Evolutionary conservation across 2,329 filamentous ascomycete species (phyloP).

Genomic region (Colletotrichum sidae): DNA sequence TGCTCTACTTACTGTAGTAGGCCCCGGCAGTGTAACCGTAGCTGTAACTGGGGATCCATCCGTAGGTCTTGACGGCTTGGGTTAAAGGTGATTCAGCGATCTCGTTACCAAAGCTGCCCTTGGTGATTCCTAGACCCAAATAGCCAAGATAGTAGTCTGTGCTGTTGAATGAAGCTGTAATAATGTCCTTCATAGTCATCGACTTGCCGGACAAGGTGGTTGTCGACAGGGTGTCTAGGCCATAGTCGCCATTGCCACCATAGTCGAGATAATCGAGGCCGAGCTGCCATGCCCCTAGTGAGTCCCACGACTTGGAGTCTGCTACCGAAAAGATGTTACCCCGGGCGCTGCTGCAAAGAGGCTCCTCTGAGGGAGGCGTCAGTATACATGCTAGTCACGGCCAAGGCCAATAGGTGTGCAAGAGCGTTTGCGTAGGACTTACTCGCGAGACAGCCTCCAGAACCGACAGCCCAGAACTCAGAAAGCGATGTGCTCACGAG

Average conservation of each 20-base stretch:
- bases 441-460: constrained; percentile 65
- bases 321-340: constrained; percentile 68
- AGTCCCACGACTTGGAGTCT: constrained; percentile 67
- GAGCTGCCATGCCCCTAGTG: constrained; percentile 70
- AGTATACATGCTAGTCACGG: constrained; percentile 20
- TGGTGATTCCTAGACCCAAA: constrained; percentile 67
- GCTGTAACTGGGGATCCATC: constrained; percentile 76
- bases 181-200: constrained; percentile 56
- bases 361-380: constrained; percentile 51
- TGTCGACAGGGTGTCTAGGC: constrained; percentile 62
- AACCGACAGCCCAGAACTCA: constrained; percentile 76
- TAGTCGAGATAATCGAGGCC: constrained; percentile 69
- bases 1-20: constrained; percentile 68
- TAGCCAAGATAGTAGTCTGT: constrained; percentile 66
- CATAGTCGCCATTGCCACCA: constrained; percentile 73
- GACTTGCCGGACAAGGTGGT: constrained; percentile 50
- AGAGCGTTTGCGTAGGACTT: constrained; percentile 43
- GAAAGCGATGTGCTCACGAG: constrained; percentile 75
- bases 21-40: constrained; percentile 83
- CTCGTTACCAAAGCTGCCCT: constrained; percentile 62
- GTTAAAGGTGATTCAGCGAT: constrained; percentile 64
- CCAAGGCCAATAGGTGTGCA: no score
- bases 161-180: constrained; percentile 65
- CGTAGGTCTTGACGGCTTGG: constrained; percentile 68
- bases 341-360: constrained; percentile 65